Percentiles rank a stretch among this genome's conserved stretches.
Conservation (phyloP, 345 rosid genomes). For the Linum tenue region DNA sequence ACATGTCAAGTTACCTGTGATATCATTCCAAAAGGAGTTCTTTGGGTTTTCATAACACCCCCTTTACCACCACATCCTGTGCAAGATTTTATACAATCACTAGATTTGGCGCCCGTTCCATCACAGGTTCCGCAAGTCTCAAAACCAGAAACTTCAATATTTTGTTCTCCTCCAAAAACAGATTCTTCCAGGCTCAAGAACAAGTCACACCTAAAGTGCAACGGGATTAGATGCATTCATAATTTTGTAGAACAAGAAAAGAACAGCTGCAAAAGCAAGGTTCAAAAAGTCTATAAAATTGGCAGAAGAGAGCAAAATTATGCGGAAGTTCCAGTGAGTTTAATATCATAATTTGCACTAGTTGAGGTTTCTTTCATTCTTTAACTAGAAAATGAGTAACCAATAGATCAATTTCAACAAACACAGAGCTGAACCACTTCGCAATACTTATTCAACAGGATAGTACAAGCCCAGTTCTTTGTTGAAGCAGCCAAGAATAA, state of each 20-base stretch:
- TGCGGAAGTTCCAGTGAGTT: background rate
- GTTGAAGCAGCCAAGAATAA: too few species aligned
- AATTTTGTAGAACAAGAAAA: background rate
- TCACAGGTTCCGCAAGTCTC: conserved; percentile 61
- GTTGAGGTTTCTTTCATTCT: too few species aligned
- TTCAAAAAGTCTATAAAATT: background rate
- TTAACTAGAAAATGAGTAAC: too few species aligned
- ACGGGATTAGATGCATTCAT: conserved; percentile 2
- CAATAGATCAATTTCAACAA: too few species aligned
- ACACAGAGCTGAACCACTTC: too few species aligned
- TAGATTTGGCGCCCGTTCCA: conserved; percentile 86
- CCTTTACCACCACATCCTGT: conserved; percentile 74
- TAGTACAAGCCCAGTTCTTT: too few species aligned
- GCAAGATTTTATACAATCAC: conserved; percentile 47
- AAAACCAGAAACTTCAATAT: conserved; percentile 52
- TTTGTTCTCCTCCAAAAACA: conserved; percentile 59
- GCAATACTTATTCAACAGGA: too few species aligned
- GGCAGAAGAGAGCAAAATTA: background rate
- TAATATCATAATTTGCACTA: background rate
- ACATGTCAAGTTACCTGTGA: conserved; percentile 51
- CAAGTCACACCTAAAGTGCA: conserved; percentile 48
- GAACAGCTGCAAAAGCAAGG: background rate
- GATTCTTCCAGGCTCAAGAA: conserved; percentile 85
- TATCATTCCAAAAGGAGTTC: conserved; percentile 84
- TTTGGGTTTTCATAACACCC: conserved; percentile 55